Conservation (phyloP, 169 alveolate species). For the Eimeria mitis region DNA sequence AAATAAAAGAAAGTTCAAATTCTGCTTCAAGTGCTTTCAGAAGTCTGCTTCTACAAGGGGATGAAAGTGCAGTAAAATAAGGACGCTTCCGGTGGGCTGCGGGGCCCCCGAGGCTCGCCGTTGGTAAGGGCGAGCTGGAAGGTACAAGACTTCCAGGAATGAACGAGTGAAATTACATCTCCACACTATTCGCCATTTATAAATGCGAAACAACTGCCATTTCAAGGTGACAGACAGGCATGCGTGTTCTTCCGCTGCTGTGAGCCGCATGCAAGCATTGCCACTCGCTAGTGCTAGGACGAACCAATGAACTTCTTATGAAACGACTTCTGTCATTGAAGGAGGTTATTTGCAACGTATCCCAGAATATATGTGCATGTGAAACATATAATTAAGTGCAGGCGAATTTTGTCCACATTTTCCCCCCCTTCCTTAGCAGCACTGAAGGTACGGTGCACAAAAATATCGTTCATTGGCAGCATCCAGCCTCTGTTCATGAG, state of each 20-base stretch:
- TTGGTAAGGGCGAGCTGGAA: neutral
- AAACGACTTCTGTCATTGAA: neutral
- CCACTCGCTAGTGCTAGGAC: neutral
- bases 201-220: neutral
- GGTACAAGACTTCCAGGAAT: neutral
- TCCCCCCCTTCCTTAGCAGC: neutral
- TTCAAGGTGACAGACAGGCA: neutral
- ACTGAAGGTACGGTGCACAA: constrained; percentile 10
- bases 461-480: neutral
- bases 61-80: neutral
- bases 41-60: neutral
- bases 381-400: neutral
- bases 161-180: neutral
- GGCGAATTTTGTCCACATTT: neutral
- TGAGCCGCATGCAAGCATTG: constrained; percentile 52
- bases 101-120: constrained; percentile 49
- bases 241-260: neutral
- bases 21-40: neutral
- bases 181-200: neutral
- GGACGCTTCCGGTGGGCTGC: neutral
- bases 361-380: neutral
- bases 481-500: neutral
- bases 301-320: constrained; percentile 1
- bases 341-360: neutral
- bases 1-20: neutral